Conservation (phyloP, 208 protist genomes). For the Leishmania tarentolae region DNA sequence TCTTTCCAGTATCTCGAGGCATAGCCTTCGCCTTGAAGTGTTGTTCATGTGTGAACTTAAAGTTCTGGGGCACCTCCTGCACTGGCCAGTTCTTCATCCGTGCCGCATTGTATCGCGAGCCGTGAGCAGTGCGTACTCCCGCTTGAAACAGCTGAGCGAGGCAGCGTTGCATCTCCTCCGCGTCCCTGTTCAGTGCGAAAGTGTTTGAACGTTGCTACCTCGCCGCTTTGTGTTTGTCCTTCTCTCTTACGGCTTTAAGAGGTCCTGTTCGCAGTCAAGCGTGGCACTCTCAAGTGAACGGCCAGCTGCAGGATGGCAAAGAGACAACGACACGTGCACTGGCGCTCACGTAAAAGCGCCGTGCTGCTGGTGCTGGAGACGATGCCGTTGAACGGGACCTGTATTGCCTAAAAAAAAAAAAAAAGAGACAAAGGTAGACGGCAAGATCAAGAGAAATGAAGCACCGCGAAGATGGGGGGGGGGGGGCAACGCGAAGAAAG, state of each 20-base stretch:
- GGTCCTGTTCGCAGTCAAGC: neutral
- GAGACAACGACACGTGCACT: slow-evolving; percentile 5
- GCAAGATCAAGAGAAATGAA: neutral
- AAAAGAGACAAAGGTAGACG: neutral
- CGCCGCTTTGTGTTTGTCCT: neutral
- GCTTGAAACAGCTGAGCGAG: slow-evolving; percentile 55
- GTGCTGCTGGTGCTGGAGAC: neutral
- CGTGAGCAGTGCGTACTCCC: slow-evolving; percentile 72
- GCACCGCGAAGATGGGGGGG: neutral
- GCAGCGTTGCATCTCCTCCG: slow-evolving; percentile 36
- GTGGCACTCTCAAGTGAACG: neutral
- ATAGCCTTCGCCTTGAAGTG: slow-evolving; percentile 75
- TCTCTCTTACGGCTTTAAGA: neutral
- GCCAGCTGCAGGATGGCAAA: neutral
- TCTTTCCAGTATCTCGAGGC: slow-evolving; percentile 84
- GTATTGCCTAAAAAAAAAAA: neutral
- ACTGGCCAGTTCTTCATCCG: slow-evolving; percentile 85
- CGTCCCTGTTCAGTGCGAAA: neutral
- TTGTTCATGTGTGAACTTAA: slow-evolving; percentile 79
- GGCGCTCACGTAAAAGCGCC: slow-evolving; percentile 6
- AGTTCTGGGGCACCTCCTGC: slow-evolving; percentile 77
- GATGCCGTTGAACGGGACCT: neutral
- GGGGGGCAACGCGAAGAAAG: no score
- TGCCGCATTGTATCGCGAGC: slow-evolving; percentile 65
- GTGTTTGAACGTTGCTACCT: neutral